A percentile compares a stretch with the other conserved stretches of the same genome.
These are phyloP conservation scores for Flaveria linearis DNA, from an alignment of 129 eudicot species.

Conservation along the genomic window DNA sequence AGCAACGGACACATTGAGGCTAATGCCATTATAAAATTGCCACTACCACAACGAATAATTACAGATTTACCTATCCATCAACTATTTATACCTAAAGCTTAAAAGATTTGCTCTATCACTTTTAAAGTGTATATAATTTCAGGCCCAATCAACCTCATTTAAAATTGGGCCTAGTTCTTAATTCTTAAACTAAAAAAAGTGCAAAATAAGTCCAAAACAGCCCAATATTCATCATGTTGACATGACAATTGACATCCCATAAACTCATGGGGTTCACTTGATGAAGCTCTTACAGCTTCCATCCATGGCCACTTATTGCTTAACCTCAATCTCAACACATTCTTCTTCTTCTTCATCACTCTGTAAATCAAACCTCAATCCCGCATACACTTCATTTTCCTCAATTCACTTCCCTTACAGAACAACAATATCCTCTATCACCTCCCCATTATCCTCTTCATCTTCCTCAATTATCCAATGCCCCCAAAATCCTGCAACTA, in stretches of 20 bases:
- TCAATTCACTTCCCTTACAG: constrained; percentile 18
- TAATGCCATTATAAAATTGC: too few species aligned
- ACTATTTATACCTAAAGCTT: too few species aligned
- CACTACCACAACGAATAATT: too few species aligned
- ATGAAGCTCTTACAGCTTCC: constrained; percentile 30
- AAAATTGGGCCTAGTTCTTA: too few species aligned
- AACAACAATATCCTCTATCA: neutral
- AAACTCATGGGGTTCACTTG: constrained; percentile 19
- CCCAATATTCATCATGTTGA: constrained; percentile 3
- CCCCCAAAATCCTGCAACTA: constrained; percentile 11
- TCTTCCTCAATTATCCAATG: constrained; percentile 9
- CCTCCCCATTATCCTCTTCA: constrained; percentile 16
- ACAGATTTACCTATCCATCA: too few species aligned
- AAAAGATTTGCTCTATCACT: too few species aligned
- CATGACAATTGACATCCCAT: neutral
- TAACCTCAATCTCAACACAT: constrained; percentile 26
- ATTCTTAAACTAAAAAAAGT: too few species aligned
- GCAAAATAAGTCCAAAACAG: too few species aligned
- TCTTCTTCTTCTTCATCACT: constrained; percentile 4
- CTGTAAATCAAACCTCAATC: constrained; percentile 26
- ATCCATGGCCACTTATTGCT: constrained; percentile 40
- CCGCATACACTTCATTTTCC: constrained; percentile 1
- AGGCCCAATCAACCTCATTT: too few species aligned
- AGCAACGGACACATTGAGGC: too few species aligned
- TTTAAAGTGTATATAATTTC: too few species aligned